Evolutionary conservation across 345 rosid species (phyloP), one percentile per base, ranked within the genome.

Genomic region (Salix udensis): DNA sequence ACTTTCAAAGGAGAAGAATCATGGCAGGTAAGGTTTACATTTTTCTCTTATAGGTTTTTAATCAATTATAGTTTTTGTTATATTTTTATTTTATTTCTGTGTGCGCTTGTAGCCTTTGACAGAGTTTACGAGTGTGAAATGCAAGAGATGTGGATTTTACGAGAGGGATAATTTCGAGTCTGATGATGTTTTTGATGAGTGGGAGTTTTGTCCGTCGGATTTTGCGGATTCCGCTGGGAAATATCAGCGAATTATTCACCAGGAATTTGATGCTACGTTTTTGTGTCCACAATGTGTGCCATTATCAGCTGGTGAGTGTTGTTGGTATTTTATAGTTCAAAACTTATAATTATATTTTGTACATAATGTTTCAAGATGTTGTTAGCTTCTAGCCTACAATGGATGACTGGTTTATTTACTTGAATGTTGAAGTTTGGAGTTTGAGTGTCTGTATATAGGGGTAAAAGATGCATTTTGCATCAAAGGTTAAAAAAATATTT

Each of bases 121-220:
- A 0, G 80, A 83, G 75, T 80, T 94, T 24, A 40, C 82, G 8
- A 85, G 87, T 69, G 85, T 78, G 55, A 94, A 92, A 80, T 96
- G 99, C 92, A 96, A 94, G 88, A 85, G 97, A 73, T 96, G 99
- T 83, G 99, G 98, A 30, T 82, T 96, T 77, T 96, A 91, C 61
- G 97, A 94, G 87, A 21, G 84, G 78, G 97, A 94, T 76, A 66
- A 23, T 3, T 3, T 91, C 34, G 80, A 48, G 28, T 37, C 90
- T 16, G 97, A 93, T 74, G 92, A 96, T 77, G 85, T 84, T 7
- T 92, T 74, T 86, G 92, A 88, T 36, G 98, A 91, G 75, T 96
- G 98, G 98, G 98, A 94, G 84, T 71, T 96, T 64, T 96, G 99
- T 79, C 83, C 94, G 72, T 94, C 94, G 11, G 97, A 88, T 77